Evolutionary conservation across 768 basidiomycete genomes (phyloP), one percentile per base, ranked within the genome.

Genomic region (Boletus rubescentipes): DNA sequence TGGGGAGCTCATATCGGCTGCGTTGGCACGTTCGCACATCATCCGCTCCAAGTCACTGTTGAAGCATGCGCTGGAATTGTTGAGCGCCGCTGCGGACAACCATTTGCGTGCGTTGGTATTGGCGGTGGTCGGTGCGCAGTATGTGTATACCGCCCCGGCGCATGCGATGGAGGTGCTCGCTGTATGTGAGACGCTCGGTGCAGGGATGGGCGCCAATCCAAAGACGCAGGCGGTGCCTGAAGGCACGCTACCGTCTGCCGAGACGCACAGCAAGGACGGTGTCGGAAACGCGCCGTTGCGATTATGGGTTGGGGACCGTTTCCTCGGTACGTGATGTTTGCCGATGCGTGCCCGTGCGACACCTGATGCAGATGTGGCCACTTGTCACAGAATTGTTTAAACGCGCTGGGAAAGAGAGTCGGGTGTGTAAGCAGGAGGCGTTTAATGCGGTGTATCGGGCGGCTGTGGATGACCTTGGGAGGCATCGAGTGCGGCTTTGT

Each of bases 271-370:
- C 14, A 62, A 59, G 11, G 73, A 77, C 45, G 64, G 65, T 3
- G 61, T 82, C 18, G 88, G 87, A 5, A 89, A 88, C 52, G 85
- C 79, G 4, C 79, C 80, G 34, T 64, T 89, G 63, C 73, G 87
- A 20, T 63, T 88, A 45, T 90, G 89, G 89, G 81, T 86, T 11
- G 87, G 87, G 7, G 83, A 90, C 61, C 75, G 86, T 40, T 79
- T 81, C 58, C 70, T 84, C 44, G 87, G 87, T 88, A 40, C 43
- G 75, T 45, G 9, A n/a, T n/a, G n/a, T n/a, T n/a, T n/a, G n/a
- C n/a, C n/a, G n/a, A n/a, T n/a, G n/a, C n/a, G n/a, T n/a, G n/a
- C n/a, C n/a, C n/a, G n/a, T n/a, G n/a, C n/a, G n/a, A n/a, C n/a
- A n/a, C n/a, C n/a, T n/a, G n/a, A n/a, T n/a, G n/a, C n/a, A n/a